phyloP scores from a whole-genome alignment of 257 asterid species.

The Plectranthus barbatus region DNA sequence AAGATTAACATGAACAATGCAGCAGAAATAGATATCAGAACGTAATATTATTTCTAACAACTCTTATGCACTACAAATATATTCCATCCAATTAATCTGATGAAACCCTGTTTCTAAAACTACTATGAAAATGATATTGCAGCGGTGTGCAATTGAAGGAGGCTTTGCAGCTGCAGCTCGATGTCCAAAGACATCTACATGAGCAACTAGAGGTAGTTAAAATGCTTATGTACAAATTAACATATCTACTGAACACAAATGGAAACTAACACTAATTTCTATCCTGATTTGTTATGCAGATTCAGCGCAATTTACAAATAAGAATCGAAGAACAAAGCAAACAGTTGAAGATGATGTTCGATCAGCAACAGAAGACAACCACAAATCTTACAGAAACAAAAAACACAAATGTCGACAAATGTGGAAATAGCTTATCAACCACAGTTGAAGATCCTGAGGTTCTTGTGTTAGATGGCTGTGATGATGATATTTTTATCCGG shows the following conservation, averaged over 20 bases:
- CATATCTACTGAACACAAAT: no score
- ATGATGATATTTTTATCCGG: constrained; percentile 28
- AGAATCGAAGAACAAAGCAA: constrained; percentile 70
- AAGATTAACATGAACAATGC: constrained; percentile 19
- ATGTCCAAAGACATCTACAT: constrained; percentile 75
- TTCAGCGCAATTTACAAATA: constrained; percentile 52
- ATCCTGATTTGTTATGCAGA: constrained; percentile 19
- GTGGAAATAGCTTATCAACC: constrained; percentile 24
- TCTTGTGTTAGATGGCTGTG: constrained; percentile 29
- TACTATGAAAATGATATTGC: constrained; percentile 1
- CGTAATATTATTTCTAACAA: constrained; percentile 22
- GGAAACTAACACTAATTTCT: not conserved
- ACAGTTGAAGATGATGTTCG: constrained; percentile 52
- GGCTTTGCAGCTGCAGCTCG: constrained; percentile 20
- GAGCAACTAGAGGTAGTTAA: constrained; percentile 76
- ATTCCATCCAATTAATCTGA: not conserved
- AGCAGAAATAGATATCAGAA: constrained; percentile 34
- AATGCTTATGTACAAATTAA: no score
- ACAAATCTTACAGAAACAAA: constrained; percentile 24
- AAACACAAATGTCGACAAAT: constrained; percentile 15
- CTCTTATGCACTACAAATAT: not conserved
- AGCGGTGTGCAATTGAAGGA: constrained; percentile 38
- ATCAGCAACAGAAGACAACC: constrained; percentile 46
- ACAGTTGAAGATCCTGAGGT: constrained; percentile 27
- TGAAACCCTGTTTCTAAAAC: not conserved